Evolutionary conservation across 495 filamentous ascomycete species (phyloP).

Genomic region (Cladorrhinum samala): DNA sequence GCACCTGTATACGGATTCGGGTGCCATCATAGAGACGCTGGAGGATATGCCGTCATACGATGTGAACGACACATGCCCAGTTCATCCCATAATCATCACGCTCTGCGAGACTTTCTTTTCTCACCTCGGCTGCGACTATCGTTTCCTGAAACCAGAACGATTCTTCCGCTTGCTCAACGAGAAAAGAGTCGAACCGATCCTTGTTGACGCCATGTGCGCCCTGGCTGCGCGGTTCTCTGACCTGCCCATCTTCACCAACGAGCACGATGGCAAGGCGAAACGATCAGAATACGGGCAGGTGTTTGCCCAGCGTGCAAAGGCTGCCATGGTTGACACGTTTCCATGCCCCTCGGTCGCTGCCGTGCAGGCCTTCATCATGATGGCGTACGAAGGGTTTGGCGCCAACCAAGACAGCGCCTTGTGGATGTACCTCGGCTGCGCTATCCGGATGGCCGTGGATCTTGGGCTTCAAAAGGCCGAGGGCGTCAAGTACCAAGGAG

Average conservation of each 20-base stretch:
- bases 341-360: conserved; percentile 72
- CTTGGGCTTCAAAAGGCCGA: conserved; percentile 73
- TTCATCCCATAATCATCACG: conserved; percentile 64
- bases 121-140: conserved; percentile 75
- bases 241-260: conserved; percentile 54
- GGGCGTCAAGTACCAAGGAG: conserved; percentile 64
- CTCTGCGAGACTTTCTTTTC: conserved; percentile 72
- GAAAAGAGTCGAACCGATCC: conserved; percentile 72
- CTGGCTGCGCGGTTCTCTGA: conserved; percentile 76
- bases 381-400: conserved; percentile 83
- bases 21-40: conserved; percentile 46
- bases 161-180: conserved; percentile 67
- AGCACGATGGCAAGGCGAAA: conserved; percentile 46
- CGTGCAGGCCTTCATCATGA: conserved; percentile 70
- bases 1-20: conserved; percentile 26
- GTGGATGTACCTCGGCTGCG: conserved; percentile 84
- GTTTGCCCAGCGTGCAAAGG: conserved; percentile 72
- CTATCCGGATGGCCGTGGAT: conserved; percentile 82
- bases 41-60: conserved; percentile 78
- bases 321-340: conserved; percentile 66
- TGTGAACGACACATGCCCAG: conserved; percentile 56
- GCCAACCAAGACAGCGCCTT: conserved; percentile 79
- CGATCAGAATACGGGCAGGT: conserved; percentile 61
- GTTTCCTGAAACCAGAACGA: conserved; percentile 63
- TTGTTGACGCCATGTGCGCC: conserved; percentile 81